A percentile compares a stretch with the other conserved stretches of the same genome.
Evolutionary conservation across 495 filamentous ascomycete species (phyloP).

Genomic region (Penicillium pancosmium): DNA sequence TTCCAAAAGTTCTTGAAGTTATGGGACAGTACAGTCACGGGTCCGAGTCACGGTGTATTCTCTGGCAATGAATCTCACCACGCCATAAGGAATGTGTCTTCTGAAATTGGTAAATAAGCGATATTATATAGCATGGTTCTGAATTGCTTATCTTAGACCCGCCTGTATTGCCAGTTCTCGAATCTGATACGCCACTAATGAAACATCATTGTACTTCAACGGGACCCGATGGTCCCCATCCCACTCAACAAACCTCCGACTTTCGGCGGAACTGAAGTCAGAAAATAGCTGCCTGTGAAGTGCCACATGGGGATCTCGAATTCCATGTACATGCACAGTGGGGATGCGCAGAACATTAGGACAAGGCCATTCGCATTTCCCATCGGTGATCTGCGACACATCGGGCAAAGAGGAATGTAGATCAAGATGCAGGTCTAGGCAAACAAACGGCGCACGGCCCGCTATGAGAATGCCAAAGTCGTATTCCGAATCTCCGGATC

Average conservation of each 20-base stretch:
- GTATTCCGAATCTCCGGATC: constrained; percentile 6
- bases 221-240: constrained; percentile 11
- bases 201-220: constrained; percentile 8
- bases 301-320: constrained; percentile 2
- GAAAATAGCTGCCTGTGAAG: background rate
- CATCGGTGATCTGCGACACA: constrained; percentile 1
- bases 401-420: background rate
- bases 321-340: constrained; percentile 11
- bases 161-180: constrained; percentile 4
- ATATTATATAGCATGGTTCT: background rate
- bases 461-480: constrained; percentile 53
- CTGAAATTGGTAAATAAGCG: too few relatives aligned
- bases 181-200: constrained; percentile 5
- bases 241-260: constrained; percentile 6
- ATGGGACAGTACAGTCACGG: too few relatives aligned
- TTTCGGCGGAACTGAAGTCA: background rate
- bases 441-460: constrained; percentile 56
- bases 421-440: constrained; percentile 34
- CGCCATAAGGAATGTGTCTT: too few relatives aligned
- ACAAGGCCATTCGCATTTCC: background rate
- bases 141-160: background rate
- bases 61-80: too few relatives aligned
- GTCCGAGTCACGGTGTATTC: too few relatives aligned
- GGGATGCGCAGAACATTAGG: background rate
- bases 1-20: too few relatives aligned